Evolutionary conservation across 805 yeast species (phyloP), one percentile per base, ranked within the genome.

Genomic region (Teunomyces pallodes): DNA sequence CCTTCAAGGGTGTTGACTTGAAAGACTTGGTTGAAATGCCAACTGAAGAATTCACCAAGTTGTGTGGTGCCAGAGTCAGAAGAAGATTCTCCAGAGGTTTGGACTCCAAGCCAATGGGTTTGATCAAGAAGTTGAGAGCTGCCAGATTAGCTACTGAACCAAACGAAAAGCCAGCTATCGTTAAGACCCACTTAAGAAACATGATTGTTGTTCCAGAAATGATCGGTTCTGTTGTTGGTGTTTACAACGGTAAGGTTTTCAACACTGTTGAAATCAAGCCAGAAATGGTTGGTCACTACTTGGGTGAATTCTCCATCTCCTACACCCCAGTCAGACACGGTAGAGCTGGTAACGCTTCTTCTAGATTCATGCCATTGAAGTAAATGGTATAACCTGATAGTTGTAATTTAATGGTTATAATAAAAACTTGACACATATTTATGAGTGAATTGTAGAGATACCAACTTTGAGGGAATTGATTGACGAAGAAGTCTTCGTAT

Each of bases 271-370:
- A 94, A 80, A 81, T 94, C 80, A 90, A 82, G 79, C 97, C 99
- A 72, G 99, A 94, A 84, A 94, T 94, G 99, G 91, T 92, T 75
- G 98, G 99, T 76, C 97, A 92, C 87, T 94, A 94, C 95, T 88
- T 94, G 70, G 99, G 97, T 82, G 99, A 94, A 84, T 94, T 94
- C 90, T 92, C 99, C 71, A 94, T 94, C 80, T 83, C 99, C 69
- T 94, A 94, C 85, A 88, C 96, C 78, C 99, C 99, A 75, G 97
- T 92, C 76, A 90, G 96, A 84, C 99, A 95, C 84, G 97, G 97
- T 86, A 86, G 94, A 83, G 91, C 95, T 69, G 96, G 91, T 85
- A 79, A 81, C 81, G 87, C 78, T 78, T 87, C 77, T 70, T 79
- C 76, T 76, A 77, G 87, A 77, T 86, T 86, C 84, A 83, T 84